Evolutionary conservation across 2,329 filamentous ascomycete species (phyloP), one percentile per base, ranked within the genome.

Genomic region (Diaporthe sp.): DNA sequence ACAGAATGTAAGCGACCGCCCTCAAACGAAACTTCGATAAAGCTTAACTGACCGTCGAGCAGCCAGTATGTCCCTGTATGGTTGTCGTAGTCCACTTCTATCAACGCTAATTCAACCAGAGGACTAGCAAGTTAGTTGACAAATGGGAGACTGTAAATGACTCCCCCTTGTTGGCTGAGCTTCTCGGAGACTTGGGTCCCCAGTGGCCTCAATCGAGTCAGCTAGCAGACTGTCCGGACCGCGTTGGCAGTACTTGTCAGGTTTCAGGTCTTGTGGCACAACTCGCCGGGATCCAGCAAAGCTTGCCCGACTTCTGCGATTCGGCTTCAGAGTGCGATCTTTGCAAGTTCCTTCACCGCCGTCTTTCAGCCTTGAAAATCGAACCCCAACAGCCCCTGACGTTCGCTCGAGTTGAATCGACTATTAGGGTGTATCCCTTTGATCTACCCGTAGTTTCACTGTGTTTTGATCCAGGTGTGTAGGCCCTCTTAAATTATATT

Each of bases 101-200:
- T 37, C 65, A 39, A 25, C 9, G 22, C 65, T 69, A 25, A 69
- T 17, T 39, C 65, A 42, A 55, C 2, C 65, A 55, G 65, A 15
- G 22, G 17, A 69, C 65, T 42, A 69, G 65, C 65, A 55, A 37
- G 6, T 28, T 39, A 10, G 65, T 53, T 19, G 65, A 69, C 22
- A 39, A 6, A 28, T 69, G 65, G 49, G 65, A 69, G 34, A 55
- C 37, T 1, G 46, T 69, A 22, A 69, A 13, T 4, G 65, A 69
- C 22, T 15, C 49, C 10, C 1, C 31, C 39, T 28, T 69, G 12
- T 15, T 25, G 46, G 13, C 37, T 22, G 22, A 69, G 65, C 31
- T 69, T 69, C 65, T 55, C 28, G 22, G 22, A 69, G 22, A 31
- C 31, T 19, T 69, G 37, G 37, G 37, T 22, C 3, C 46, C 22